Evolutionary conservation across 2,329 filamentous ascomycete species (phyloP).

Genomic region (Fusarium denticulatum): DNA sequence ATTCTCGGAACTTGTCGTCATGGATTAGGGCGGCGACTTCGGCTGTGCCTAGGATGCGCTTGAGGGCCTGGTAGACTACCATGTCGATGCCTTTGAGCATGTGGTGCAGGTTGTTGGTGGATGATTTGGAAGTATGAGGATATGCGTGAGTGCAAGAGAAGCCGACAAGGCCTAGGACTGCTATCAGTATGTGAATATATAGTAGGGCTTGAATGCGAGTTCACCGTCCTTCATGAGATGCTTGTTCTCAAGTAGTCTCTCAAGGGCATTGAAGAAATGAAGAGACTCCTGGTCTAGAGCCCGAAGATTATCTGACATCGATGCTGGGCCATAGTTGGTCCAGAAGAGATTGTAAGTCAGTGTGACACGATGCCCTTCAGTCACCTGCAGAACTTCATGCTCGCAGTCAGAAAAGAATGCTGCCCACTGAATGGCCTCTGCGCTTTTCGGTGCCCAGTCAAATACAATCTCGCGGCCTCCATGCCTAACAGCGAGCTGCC

Average conservation of each 20-base stretch:
- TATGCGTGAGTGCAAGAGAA: slow-evolving; percentile 60
- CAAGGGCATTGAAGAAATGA: slow-evolving; percentile 2
- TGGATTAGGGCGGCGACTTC: slow-evolving; percentile 8
- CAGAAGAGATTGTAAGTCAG: slow-evolving; percentile 68
- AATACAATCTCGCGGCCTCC: slow-evolving; percentile 48
- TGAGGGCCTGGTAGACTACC: slow-evolving; percentile 48
- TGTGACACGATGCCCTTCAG: slow-evolving; percentile 57
- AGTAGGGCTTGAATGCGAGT: too few species aligned
- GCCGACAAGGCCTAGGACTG: slow-evolving; percentile 49
- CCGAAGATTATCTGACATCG: slow-evolving; percentile 24
- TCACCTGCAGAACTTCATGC: slow-evolving; percentile 62
- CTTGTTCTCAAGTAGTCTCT: neutral
- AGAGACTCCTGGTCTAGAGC: slow-evolving; percentile 23
- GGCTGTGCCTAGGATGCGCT: neutral
- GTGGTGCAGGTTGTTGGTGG: slow-evolving; percentile 43
- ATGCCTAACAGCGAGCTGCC: slow-evolving; percentile 56
- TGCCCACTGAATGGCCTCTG: slow-evolving; percentile 53
- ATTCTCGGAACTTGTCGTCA: neutral
- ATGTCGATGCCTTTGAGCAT: slow-evolving; percentile 59
- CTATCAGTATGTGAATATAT: neutral
- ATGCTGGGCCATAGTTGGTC: slow-evolving; percentile 42
- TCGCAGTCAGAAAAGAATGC: slow-evolving; percentile 65
- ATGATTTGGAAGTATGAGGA: slow-evolving; percentile 49
- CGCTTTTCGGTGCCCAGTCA: slow-evolving; percentile 51
- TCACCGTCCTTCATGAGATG: neutral